Evolutionary conservation across 1,139 yeast genomes (phyloP).

Genomic region (Insectozyma bohioensis): DNA sequence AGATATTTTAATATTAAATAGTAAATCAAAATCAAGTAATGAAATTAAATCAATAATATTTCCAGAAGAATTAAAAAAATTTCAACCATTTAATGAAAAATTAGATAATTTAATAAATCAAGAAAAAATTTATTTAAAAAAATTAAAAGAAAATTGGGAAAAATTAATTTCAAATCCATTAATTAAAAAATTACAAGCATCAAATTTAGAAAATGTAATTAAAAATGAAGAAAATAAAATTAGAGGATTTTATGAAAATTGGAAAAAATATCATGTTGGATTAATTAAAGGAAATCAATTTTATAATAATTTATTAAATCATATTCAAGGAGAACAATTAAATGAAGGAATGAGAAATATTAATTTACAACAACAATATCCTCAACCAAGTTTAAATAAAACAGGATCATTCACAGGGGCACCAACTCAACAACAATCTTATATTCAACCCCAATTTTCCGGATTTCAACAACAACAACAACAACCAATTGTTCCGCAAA

Average conservation of each 20-base stretch:
- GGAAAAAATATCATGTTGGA: conserved; percentile 62
- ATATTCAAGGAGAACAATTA: conserved; percentile 1
- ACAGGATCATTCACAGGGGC: too few relatives aligned
- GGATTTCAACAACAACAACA: conserved; percentile 2
- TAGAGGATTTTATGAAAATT: conserved; percentile 52
- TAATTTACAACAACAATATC: conserved; percentile 5
- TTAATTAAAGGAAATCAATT: conserved; percentile 60
- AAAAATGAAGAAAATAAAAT: conserved; percentile 31
- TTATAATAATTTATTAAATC: conserved; percentile 49
- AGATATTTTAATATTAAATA: conserved; percentile 67
- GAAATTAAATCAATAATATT: conserved; percentile 64
- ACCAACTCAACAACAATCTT: conserved; percentile 3
- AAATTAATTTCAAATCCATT: conserved; percentile 48
- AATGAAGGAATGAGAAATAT: too few relatives aligned
- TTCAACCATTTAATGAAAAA: conserved; percentile 65
- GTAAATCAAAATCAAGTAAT: conserved; percentile 52
- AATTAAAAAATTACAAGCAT: conserved; percentile 36
- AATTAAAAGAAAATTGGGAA: conserved; percentile 60
- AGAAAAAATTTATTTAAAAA: conserved; percentile 57
- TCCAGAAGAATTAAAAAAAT: conserved; percentile 74
- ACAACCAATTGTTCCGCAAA: too few relatives aligned
- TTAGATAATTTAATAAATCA: conserved; percentile 66
- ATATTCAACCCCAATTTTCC: conserved; percentile 1
- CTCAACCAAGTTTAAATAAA: too few relatives aligned
- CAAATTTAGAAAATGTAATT: conserved; percentile 35